Base-by-base conservation (phyloP, 768 basidiomycete species). In the Strobilomyces echinocephalus region DNA sequence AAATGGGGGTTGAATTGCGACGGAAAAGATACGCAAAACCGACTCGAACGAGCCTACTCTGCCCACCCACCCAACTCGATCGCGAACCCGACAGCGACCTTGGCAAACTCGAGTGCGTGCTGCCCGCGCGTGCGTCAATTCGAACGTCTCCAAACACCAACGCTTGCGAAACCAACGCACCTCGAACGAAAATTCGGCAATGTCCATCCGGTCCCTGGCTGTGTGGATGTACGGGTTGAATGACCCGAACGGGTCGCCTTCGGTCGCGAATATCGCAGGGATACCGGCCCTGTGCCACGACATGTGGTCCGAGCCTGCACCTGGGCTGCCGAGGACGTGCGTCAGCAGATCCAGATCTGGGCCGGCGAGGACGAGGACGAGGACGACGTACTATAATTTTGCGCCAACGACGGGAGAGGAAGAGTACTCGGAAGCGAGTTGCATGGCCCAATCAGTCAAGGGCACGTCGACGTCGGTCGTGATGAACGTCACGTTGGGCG, bases 81-180 rank as follows among this genome's bases (percentile, higher is more conserved):
- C 3, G 76, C 78, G 53, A 81, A 83, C 1, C 79, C 81, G 12
- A 83, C 73, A 16, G 73, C 79, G 18, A 85, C 71, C 67, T 83
- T 84, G 24, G 79, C 77, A 60, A 84, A 85, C 64, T 84, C 79
- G 21, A 80, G 67, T 49, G 79, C 79, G 62, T 83, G 79, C 49
- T 42, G 60, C 63, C 5, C 14, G 30, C 0, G 30, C 14, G 35
- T 6, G 35, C 35, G 15, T 16, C 35, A 16, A 15, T 7, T 40
- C 16, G 7, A 2, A 24, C 24, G 24, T 24, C 4, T 24, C 24
- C 24, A 24, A 24, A 24, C 24, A 24, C 4, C 24, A 2, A 9
- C 30, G 7, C 30, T 5, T 1, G 30, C 30, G 6, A 34, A 10
- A 26, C 2, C 33, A 26, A 18, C 43, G 28, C 33, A 66, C 69